phyloP scores from a whole-genome alignment of 1,284 basidiomycete species.

The Ustanciosporium gigantosporum region DNA sequence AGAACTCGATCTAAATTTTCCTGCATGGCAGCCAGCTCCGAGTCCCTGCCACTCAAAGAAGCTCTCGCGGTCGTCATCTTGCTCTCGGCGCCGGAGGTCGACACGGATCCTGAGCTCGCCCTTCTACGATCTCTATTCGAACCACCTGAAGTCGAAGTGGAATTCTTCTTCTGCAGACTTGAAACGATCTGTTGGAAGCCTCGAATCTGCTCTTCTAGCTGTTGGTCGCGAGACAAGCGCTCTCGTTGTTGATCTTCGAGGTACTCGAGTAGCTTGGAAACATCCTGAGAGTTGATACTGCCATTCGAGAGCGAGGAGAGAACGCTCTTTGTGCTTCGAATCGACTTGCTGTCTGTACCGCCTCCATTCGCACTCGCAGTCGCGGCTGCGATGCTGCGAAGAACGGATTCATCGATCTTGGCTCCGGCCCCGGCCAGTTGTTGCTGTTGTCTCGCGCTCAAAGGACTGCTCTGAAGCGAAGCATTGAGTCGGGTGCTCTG shows the following conservation, averaged over 20 bases:
- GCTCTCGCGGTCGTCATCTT: slow-evolving; percentile 2
- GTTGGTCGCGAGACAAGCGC: slow-evolving; percentile 26
- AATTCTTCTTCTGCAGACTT: slow-evolving; percentile 30
- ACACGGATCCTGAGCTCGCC: slow-evolving; percentile 4
- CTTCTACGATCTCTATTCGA: slow-evolving; percentile 2
- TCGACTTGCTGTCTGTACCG: no score
- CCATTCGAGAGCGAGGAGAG: slow-evolving; percentile 32
- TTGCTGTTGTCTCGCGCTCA: no score
- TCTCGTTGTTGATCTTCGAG: slow-evolving; percentile 44
- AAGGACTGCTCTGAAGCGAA: slow-evolving; percentile 21
- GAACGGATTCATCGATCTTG: slow-evolving; percentile 15
- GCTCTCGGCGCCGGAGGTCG: slow-evolving; percentile 19
- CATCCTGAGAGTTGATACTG: slow-evolving; percentile 43
- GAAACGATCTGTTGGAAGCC: slow-evolving; percentile 40
- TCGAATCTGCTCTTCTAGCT: slow-evolving; percentile 42
- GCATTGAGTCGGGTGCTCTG: slow-evolving; percentile 31
- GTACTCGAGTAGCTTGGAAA: slow-evolving; percentile 37
- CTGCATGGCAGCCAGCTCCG: slow-evolving; percentile 46
- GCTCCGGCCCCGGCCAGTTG: no score
- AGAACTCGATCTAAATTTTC: slow-evolving; percentile 48
- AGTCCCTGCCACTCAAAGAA: slow-evolving; percentile 14
- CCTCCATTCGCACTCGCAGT: slow-evolving; percentile 3
- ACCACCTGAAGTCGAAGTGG: slow-evolving; percentile 14
- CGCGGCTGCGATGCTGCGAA: neutral
- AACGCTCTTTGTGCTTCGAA: slow-evolving; percentile 7